A percentile compares a stretch with the other conserved stretches of the same genome.
phyloP scores from a whole-genome alignment of 441 rosid species.

The Pelargonium myrrhifolium region DNA sequence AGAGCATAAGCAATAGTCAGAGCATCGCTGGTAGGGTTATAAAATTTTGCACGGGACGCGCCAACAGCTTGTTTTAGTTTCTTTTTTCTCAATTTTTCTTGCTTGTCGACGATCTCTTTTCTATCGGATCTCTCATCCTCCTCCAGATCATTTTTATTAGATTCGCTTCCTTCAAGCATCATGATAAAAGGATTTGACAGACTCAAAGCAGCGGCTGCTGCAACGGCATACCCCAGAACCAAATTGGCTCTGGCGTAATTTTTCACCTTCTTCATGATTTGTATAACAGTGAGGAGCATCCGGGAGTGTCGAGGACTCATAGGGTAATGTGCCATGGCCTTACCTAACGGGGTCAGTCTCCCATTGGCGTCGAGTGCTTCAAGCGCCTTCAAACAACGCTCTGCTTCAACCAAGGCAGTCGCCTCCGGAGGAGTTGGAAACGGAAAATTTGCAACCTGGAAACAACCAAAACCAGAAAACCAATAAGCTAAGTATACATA shows the following conservation, averaged over 20 bases:
- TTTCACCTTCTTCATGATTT: slow-evolving; percentile 39
- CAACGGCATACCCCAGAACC: slow-evolving; percentile 52
- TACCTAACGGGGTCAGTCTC: slow-evolving; percentile 65
- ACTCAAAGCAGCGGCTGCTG: slow-evolving; percentile 59
- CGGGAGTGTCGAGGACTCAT: slow-evolving; percentile 91
- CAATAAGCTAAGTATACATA: too few species aligned
- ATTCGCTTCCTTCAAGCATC: slow-evolving; percentile 40
- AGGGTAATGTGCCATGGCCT: slow-evolving; percentile 76
- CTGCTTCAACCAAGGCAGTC: slow-evolving; percentile 58
- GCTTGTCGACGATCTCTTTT: slow-evolving; percentile 26
- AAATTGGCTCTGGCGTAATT: slow-evolving; percentile 49
- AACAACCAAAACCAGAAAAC: neutral
- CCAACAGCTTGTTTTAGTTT: slow-evolving; percentile 46
- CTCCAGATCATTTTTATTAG: slow-evolving; percentile 24
- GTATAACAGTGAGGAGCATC: slow-evolving; percentile 73
- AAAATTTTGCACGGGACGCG: slow-evolving; percentile 48
- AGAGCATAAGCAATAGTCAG: slow-evolving; percentile 61
- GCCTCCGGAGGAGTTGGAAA: slow-evolving; percentile 77
- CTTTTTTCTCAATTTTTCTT: slow-evolving; percentile 49
- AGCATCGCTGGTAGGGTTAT: slow-evolving; percentile 74
- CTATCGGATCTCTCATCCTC: slow-evolving; percentile 20
- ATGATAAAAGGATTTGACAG: slow-evolving; percentile 53
- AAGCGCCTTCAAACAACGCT: slow-evolving; percentile 55
- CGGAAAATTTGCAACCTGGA: slow-evolving; percentile 74
- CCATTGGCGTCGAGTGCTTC: slow-evolving; percentile 62